Evolutionary conservation across 257 asterid genomes (phyloP).

Genomic region (Solanum sitiens): DNA sequence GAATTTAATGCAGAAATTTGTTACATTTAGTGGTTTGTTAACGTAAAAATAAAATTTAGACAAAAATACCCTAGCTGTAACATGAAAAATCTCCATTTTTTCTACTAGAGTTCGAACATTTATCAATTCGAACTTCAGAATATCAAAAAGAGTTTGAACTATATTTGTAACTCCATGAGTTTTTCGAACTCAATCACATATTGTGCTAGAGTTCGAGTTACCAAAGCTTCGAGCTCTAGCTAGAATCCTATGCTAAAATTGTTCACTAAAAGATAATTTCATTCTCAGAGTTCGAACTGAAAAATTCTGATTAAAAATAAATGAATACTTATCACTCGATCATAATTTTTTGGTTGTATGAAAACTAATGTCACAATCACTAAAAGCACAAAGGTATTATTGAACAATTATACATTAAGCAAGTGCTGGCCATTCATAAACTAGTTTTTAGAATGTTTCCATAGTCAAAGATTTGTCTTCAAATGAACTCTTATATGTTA

Average conservation of each 20-base stretch:
- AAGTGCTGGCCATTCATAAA: not conserved
- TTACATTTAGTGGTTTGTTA: not conserved
- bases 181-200: not conserved
- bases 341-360: accelerated
- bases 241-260: not conserved
- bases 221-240: not conserved
- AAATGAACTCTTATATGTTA: not conserved
- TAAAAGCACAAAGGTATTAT: not conserved
- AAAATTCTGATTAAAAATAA: not conserved
- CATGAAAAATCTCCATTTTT: not conserved
- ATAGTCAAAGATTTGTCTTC: slow-evolving; percentile 3
- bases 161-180: not conserved
- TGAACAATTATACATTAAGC: not conserved
- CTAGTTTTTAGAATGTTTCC: not conserved
- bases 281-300: accelerated
- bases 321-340: not conserved
- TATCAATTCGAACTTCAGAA: not conserved
- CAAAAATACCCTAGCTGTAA: not conserved
- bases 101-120: not conserved
- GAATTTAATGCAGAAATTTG: too few species aligned
- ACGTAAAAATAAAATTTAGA: not conserved
- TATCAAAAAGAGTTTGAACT: not conserved
- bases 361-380: not conserved
- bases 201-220: not conserved
- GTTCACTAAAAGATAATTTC: not conserved